Evolutionary conservation across 495 filamentous ascomycete species (phyloP).

Genomic region (Podospora conica): DNA sequence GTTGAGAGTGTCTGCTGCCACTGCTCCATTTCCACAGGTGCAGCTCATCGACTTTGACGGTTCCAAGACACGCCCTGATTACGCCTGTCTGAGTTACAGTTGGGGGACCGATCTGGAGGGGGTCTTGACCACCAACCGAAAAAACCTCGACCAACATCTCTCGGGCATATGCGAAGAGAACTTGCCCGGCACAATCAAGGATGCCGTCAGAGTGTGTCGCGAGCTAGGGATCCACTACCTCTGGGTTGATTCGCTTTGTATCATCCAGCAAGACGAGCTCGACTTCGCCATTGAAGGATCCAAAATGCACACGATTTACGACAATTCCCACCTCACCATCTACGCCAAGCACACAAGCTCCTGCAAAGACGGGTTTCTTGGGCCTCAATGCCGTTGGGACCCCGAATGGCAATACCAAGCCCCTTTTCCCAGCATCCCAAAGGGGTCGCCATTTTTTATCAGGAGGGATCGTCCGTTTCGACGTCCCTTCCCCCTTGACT

Average conservation of each 20-base stretch:
- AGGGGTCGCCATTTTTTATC: not conserved
- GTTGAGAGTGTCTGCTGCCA: not conserved
- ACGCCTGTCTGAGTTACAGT: not conserved
- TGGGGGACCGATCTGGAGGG: not conserved
- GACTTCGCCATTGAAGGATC: slow-evolving; percentile 24
- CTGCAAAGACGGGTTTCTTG: slow-evolving; percentile 6
- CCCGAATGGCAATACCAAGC: not conserved
- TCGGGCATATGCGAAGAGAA: not conserved
- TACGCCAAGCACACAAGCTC: slow-evolving; percentile 5
- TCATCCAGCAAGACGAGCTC: slow-evolving; percentile 26
- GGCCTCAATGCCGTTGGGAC: not conserved
- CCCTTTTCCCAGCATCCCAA: not conserved
- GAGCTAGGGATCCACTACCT: not conserved
- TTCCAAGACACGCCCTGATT: not conserved
- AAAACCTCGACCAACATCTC: not conserved
- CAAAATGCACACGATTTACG: slow-evolving; percentile 28
- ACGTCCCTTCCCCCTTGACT: slow-evolving; percentile 14
- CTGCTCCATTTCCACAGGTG: not conserved
- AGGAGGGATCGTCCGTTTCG: too few relatives aligned
- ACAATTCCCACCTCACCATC: slow-evolving; percentile 24
- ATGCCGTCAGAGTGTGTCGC: slow-evolving; percentile 1
- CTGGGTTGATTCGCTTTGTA: slow-evolving; percentile 13
- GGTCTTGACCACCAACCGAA: not conserved
- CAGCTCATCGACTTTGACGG: not conserved
- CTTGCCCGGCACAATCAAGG: not conserved